Base-by-base conservation (phyloP, 2,329 filamentous ascomycete species). In the Anthostomella pinea region DNA sequence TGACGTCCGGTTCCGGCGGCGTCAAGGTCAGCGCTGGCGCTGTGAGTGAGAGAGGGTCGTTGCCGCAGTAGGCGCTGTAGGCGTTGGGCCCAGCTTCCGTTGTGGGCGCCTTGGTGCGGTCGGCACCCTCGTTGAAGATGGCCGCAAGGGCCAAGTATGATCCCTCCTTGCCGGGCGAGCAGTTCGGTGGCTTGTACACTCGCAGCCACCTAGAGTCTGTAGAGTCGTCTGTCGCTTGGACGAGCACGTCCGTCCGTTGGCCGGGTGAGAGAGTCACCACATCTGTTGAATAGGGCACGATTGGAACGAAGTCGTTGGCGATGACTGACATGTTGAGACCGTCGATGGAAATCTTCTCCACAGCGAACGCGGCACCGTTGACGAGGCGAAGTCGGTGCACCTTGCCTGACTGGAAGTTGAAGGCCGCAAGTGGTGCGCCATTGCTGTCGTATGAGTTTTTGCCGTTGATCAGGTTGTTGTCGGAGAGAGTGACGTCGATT, bases 251-350 rank as follows among this genome's bases (percentile, higher is more conserved):
- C 5, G 31, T 33, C 20, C 35, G 23, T 24, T 48, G 48, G 2
- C 42, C 46, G 1, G 38, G 18, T 8, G 33, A 38, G 5, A 53
- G 29, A 3, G 46, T 49, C 5, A 53, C 37, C 5, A 45, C 35
- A 18, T 46, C 34, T 1, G 69, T 70, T 4, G 60, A 59, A 49
- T 75, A 77, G 2, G 75, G 73, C 32, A 62, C 46, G 33, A 73
- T 53, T 0, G 67, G 64, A 1, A 72, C 66, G 20, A 70, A 69
- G 46, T 75, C 72, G 39, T 63, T 67, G 5, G 68, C 63, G 22
- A 74, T 66, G 30, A 75, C 66, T 0, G 59, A 67, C 42, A 75
- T 49, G 3, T 57, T 60, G 45, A 75, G 68, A 8, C 63, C 62
- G 43, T 77, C 72, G 35, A 77, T 69, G 19, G 46, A 50, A 26